Conservation (phyloP, 1,284 basidiomycete genomes). For the Boletellus dicymbophilus region DNA sequence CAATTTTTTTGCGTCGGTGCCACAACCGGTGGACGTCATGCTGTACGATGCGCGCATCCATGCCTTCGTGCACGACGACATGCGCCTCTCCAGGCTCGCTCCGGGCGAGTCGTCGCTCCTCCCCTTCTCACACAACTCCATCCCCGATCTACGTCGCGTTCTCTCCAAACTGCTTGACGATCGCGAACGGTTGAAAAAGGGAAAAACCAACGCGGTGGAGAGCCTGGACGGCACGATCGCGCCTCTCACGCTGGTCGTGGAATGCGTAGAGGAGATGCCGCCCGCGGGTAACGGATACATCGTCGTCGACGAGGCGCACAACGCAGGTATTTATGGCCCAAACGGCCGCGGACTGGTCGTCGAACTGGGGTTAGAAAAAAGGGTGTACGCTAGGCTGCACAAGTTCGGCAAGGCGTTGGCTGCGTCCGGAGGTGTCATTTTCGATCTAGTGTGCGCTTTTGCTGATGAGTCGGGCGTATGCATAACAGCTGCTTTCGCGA, state of each 20-base stretch:
- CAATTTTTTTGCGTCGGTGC: conserved; percentile 81
- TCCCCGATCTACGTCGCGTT: conserved; percentile 46
- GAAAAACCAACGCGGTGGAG: conserved; percentile 72
- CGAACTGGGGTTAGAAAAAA: too few relatives aligned
- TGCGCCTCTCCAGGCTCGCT: conserved; percentile 66
- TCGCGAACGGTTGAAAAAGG: conserved; percentile 39
- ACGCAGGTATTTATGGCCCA: too few relatives aligned
- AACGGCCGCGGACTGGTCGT: too few relatives aligned
- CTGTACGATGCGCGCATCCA: conserved; percentile 91
- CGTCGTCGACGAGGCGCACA: too few relatives aligned
- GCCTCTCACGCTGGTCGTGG: conserved; percentile 69
- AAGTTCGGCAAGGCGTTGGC: too few relatives aligned
- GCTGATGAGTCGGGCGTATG: too few relatives aligned
- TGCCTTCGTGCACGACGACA: conserved; percentile 90
- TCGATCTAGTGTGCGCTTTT: too few relatives aligned
- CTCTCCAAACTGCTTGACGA: conserved; percentile 43
- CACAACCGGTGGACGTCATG: conserved; percentile 78
- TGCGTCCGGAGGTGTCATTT: too few relatives aligned
- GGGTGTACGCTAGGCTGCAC: too few relatives aligned
- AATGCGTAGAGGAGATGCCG: conserved; percentile 57
- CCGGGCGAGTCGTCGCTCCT: conserved; percentile 37
- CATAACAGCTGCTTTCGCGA: too few relatives aligned
- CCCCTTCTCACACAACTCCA: conserved; percentile 78
- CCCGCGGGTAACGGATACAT: conserved; percentile 66
- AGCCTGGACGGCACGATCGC: conserved; percentile 89